Evolutionary conservation across 768 basidiomycete genomes (phyloP).

Genomic region (Tricholoma bakamatsutake): DNA sequence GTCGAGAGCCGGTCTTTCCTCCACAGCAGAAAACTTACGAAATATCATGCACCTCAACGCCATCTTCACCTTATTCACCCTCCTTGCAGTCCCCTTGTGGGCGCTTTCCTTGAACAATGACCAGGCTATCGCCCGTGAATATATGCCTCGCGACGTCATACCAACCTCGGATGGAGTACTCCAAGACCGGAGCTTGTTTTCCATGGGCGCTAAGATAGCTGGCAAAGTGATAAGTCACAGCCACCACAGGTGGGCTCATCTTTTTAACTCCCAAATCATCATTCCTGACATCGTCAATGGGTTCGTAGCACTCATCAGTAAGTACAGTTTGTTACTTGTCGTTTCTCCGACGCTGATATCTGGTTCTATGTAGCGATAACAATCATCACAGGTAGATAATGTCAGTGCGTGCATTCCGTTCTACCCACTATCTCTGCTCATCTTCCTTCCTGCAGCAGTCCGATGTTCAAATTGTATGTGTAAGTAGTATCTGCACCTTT

Average conservation of each 20-base stretch:
- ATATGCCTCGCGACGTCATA: not conserved
- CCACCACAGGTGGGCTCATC: not conserved
- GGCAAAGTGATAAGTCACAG: too few species aligned
- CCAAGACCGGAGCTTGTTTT: not conserved
- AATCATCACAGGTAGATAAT: not conserved
- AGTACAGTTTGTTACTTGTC: not conserved
- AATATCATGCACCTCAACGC: not conserved
- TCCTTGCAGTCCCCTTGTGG: not conserved
- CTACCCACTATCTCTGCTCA: not conserved
- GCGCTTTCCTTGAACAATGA: not conserved
- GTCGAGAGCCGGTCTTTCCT: not conserved
- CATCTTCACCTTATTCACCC: not conserved
- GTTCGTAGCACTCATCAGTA: not conserved
- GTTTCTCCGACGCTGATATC: not conserved
- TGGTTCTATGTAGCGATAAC: not conserved
- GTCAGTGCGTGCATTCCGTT: not conserved
- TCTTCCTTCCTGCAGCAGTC: not conserved
- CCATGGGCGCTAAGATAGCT: not conserved
- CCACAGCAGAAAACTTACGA: not conserved
- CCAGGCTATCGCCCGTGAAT: not conserved
- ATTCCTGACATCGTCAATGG: not conserved
- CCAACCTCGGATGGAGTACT: not conserved
- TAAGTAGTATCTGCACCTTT: too few species aligned
- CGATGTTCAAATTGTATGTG: too few species aligned
- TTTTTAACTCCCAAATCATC: not conserved